phyloP scores from a whole-genome alignment of 352 stramenopile species.

The Phytophthora foliorum region DNA sequence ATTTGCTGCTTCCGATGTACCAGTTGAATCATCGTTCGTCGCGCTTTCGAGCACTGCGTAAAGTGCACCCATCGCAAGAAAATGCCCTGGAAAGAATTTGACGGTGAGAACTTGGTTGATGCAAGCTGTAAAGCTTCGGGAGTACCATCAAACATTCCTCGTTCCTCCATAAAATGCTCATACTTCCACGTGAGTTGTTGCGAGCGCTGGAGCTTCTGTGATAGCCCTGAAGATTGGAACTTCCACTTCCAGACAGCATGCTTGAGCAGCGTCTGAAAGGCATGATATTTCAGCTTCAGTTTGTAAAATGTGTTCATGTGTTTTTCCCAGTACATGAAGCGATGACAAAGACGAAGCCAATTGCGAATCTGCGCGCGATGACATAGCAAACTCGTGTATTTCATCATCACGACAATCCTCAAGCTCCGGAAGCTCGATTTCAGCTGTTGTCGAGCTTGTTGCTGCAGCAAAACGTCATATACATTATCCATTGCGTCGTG shows the following conservation, averaged over 20 bases:
- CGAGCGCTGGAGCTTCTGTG: slow-evolving; percentile 45
- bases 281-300: slow-evolving; percentile 51
- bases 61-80: slow-evolving; percentile 74
- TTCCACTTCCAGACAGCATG: slow-evolving; percentile 64
- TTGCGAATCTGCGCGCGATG: slow-evolving; percentile 63
- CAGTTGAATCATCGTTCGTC: slow-evolving; percentile 31
- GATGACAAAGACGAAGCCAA: slow-evolving; percentile 65
- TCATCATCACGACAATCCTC: slow-evolving; percentile 57
- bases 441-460: slow-evolving; percentile 50
- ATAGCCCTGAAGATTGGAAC: slow-evolving; percentile 53
- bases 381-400: slow-evolving; percentile 54
- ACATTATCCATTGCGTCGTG: slow-evolving; percentile 74
- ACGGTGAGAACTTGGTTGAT: slow-evolving; percentile 51
- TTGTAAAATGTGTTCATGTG: slow-evolving; percentile 52
- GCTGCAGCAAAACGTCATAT: slow-evolving; percentile 59
- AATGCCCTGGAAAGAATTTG: slow-evolving; percentile 53
- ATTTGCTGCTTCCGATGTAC: slow-evolving; percentile 44
- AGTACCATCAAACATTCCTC: slow-evolving; percentile 46
- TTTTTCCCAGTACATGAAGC: slow-evolving; percentile 62
- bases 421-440: slow-evolving; percentile 71
- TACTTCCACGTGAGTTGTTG: slow-evolving; percentile 51
- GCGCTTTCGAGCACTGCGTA: slow-evolving; percentile 49
- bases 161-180: slow-evolving; percentile 44
- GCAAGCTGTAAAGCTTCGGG: slow-evolving; percentile 41
- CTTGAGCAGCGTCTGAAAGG: slow-evolving; percentile 55